Percentiles rank a stretch among this genome's conserved stretches.
phyloP scores from a whole-genome alignment of 306 rosid genomes.

The Erythrophleum fordii region DNA sequence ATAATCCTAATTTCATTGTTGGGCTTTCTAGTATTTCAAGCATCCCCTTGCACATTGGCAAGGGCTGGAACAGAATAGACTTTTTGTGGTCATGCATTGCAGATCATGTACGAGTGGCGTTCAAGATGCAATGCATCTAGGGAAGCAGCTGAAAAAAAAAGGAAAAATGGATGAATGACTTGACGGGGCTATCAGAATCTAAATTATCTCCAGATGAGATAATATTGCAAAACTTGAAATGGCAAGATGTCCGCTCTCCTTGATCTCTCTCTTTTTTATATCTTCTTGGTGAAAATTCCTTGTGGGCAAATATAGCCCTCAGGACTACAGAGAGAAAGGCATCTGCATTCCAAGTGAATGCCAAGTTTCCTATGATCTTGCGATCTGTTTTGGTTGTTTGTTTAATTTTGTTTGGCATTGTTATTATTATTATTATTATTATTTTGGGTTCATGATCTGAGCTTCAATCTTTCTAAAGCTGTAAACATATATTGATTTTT shows the following conservation, averaged over 20 bases:
- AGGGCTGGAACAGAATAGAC: neutral
- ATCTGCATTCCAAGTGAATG: neutral
- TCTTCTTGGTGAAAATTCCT: neutral
- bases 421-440: neutral
- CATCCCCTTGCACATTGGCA: slow-evolving; percentile 29
- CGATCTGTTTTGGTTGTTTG: neutral
- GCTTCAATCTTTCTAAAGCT: slow-evolving; percentile 9
- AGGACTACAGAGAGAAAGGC: neutral
- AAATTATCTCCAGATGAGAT: neutral
- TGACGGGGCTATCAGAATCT: neutral
- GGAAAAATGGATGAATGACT: neutral
- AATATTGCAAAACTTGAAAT: neutral
- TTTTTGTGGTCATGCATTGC: neutral
- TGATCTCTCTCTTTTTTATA: neutral
- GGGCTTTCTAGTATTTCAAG: slow-evolving; percentile 17
- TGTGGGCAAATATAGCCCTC: neutral
- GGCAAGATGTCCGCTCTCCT: neutral
- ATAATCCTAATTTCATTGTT: slow-evolving; percentile 12
- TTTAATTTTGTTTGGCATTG: neutral
- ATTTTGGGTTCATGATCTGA: neutral
- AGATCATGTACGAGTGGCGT: neutral
- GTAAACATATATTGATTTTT: slow-evolving; percentile 6
- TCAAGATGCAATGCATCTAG: slow-evolving; percentile 8
- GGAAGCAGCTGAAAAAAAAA: neutral
- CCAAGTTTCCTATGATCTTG: neutral